Conservation (phyloP, 176 grass and related monocot genomes). For the Ananas comosus region DNA sequence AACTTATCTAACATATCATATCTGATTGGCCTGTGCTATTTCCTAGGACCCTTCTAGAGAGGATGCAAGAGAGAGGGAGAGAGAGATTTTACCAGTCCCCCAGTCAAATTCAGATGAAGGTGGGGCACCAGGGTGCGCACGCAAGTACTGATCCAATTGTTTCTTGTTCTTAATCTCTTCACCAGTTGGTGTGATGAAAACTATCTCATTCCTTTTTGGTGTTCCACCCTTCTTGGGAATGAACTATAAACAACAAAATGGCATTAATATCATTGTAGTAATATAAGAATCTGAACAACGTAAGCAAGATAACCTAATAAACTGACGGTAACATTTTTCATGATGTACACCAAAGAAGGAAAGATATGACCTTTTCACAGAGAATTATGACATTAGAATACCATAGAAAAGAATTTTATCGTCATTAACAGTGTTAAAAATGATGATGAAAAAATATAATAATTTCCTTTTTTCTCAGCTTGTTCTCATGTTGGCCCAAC, state of each 20-base stretch:
- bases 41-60: not conserved
- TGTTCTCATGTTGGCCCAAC: too few relatives aligned
- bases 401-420: too few relatives aligned
- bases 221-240: constrained; percentile 42
- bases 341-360: too few relatives aligned
- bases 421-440: too few relatives aligned
- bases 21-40: not conserved
- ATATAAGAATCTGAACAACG: too few relatives aligned
- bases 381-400: too few relatives aligned
- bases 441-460: too few relatives aligned
- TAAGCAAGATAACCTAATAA: too few relatives aligned
- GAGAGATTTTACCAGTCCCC: constrained; percentile 50
- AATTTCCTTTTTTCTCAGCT: too few relatives aligned
- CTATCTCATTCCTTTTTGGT: constrained; percentile 56
- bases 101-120: constrained; percentile 82
- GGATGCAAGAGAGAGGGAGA: not conserved
- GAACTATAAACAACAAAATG: constrained; percentile 37
- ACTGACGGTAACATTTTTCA: too few relatives aligned
- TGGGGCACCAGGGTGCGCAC: constrained; percentile 65
- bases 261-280: too few relatives aligned
- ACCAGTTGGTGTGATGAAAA: constrained; percentile 80
- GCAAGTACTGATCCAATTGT: constrained; percentile 70
- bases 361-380: too few relatives aligned
- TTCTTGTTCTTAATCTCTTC: constrained; percentile 91
- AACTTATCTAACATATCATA: not conserved